A percentile compares a stretch with the other conserved stretches of the same genome.
These are phyloP conservation scores for Peronosclerospora sorghi DNA, from an alignment of 352 stramenopile species.

Conservation along the genomic window DNA sequence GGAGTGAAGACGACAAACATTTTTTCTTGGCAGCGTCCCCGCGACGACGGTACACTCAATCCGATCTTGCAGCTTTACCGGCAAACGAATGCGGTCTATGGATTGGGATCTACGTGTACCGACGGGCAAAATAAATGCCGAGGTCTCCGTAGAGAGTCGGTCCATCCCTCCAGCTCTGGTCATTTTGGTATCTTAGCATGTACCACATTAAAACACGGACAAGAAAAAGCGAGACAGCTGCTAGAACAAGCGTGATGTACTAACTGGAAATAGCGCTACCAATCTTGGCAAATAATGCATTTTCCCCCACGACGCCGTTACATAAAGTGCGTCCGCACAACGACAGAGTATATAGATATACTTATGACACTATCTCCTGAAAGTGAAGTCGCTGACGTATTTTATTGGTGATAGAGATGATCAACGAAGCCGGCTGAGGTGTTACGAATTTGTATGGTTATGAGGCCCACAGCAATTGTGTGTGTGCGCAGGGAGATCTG, in stretches of 20 bases:
- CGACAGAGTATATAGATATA: no score
- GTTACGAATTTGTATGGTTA: slow-evolving; percentile 2
- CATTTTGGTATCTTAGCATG: background rate
- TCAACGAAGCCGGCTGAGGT: background rate
- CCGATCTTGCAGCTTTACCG: slow-evolving; percentile 47
- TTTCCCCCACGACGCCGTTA: no score
- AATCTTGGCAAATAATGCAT: background rate
- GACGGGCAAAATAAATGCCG: background rate
- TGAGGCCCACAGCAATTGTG: slow-evolving; percentile 5
- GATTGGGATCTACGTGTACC: slow-evolving; percentile 49
- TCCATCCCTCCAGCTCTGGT: background rate
- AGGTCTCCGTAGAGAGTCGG: slow-evolving; percentile 1
- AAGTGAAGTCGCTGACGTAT: background rate
- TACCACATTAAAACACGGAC: background rate
- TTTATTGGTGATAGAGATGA: no score
- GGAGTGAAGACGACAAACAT: slow-evolving; percentile 39
- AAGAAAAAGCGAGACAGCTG: background rate
- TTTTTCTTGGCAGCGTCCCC: slow-evolving; percentile 56
- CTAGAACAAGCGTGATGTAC: background rate
- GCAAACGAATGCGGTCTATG: slow-evolving; percentile 47
- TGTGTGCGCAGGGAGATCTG: slow-evolving; percentile 6
- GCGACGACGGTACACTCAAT: slow-evolving; percentile 55
- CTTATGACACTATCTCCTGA: slow-evolving; percentile 1
- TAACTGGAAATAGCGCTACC: slow-evolving; percentile 6
- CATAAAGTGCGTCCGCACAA: no score